Conservation (phyloP, 1,139 yeast genomes). For the Petasospora fabianii region DNA sequence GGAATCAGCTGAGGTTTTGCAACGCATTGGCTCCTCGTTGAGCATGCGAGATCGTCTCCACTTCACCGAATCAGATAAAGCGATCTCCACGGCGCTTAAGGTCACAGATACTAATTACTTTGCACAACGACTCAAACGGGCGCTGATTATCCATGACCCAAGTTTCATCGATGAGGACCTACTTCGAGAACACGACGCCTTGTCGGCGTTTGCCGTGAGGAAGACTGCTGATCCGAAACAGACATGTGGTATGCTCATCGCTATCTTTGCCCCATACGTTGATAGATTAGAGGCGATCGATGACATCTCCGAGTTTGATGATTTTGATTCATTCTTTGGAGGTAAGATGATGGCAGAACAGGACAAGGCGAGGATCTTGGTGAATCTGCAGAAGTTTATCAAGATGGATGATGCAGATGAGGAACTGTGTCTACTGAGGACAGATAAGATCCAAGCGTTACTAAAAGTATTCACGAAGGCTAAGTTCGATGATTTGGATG, state of each 20-base stretch:
- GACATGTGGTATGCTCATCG: constrained; percentile 11
- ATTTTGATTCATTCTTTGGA: constrained; percentile 16
- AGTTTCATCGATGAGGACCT: constrained; percentile 13
- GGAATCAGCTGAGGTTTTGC: constrained; percentile 5
- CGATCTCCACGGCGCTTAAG: constrained; percentile 8
- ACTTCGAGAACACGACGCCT: constrained; percentile 16
- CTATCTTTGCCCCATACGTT: constrained; percentile 12
- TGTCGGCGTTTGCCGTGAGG: constrained; percentile 13
- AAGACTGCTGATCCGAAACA: constrained; percentile 21
- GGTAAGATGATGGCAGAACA: constrained; percentile 17
- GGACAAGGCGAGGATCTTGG: constrained; percentile 23
- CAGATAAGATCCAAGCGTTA: constrained; percentile 13
- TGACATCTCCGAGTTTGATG: constrained; percentile 3
- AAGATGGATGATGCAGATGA: constrained; percentile 23
- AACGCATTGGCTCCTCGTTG: constrained; percentile 14
- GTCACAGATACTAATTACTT: constrained; percentile 18
- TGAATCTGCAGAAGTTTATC: constrained; percentile 17
- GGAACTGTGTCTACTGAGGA: constrained; percentile 7
- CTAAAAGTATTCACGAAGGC: constrained; percentile 15
- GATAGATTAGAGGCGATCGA: constrained; percentile 9
- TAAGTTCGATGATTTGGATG: constrained; percentile 54
- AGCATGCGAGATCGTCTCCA: constrained; percentile 12
- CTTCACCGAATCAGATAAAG: constrained; percentile 4
- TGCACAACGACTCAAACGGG: constrained; percentile 9
- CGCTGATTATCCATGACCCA: constrained; percentile 17